Conservation (phyloP, 352 stramenopile genomes). For the Phytophthora podocarpi region DNA sequence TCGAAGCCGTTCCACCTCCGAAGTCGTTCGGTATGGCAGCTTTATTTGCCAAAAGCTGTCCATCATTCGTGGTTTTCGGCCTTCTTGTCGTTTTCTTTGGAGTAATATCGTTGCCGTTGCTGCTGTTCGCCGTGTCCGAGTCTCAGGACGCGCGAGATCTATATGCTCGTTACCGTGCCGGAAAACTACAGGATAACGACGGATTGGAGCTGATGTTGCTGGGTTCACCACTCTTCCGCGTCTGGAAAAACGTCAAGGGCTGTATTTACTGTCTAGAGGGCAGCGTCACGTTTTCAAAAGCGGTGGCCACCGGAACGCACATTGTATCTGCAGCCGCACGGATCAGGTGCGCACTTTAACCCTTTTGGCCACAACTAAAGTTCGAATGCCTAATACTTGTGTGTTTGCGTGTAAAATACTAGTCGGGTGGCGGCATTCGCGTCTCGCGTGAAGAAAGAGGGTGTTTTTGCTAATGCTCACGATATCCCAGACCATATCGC, state of each 20-base stretch:
- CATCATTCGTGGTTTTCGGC: constrained; percentile 59
- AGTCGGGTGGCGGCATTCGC: constrained; percentile 55
- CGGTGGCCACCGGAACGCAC: constrained; percentile 59
- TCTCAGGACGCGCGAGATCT: constrained; percentile 38
- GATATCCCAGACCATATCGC: constrained; percentile 71
- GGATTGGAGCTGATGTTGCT: constrained; percentile 73
- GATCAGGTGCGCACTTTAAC: constrained; percentile 39
- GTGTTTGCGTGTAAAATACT: no score
- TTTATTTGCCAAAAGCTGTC: constrained; percentile 67
- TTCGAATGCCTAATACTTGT: constrained; percentile 4
- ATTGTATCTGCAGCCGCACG: constrained; percentile 57
- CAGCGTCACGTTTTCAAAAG: constrained; percentile 63
- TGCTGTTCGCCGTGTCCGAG: constrained; percentile 66
- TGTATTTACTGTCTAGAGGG: constrained; percentile 76
- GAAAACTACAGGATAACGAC: constrained; percentile 57
- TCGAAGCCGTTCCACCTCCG: constrained; percentile 58
- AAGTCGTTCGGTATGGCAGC: constrained; percentile 41
- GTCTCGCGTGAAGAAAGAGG: constrained; percentile 49
- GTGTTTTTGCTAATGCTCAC: constrained; percentile 53
- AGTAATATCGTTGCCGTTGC: constrained; percentile 53
- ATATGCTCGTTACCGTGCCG: constrained; percentile 31
- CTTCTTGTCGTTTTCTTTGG: constrained; percentile 62
- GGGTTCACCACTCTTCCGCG: constrained; percentile 63
- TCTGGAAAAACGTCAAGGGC: constrained; percentile 80
- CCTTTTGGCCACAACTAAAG: not conserved